A percentile compares a stretch with the other conserved stretches of the same genome.
phyloP scores from a whole-genome alignment of 116 monocot genomes.

The Iris pallida region DNA sequence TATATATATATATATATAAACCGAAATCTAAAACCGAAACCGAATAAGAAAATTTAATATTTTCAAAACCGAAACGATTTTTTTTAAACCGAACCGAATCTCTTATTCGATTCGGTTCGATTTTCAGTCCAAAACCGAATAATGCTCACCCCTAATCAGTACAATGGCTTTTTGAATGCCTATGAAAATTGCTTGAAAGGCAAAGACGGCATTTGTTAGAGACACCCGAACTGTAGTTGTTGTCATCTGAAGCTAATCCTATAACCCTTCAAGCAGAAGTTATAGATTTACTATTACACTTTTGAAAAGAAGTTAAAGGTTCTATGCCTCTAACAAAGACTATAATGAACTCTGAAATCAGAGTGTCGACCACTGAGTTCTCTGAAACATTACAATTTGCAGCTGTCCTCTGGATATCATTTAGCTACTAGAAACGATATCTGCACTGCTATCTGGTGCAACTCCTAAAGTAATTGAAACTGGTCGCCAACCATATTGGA shows the following conservation, averaged over 20 bases:
- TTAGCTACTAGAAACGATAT: background rate
- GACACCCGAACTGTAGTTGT: background rate
- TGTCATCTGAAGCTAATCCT: too few relatives aligned
- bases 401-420: background rate
- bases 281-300: background rate
- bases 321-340: background rate
- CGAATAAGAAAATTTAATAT: too few relatives aligned
- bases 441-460: conserved; percentile 7
- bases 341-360: background rate
- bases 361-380: background rate
- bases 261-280: background rate
- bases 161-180: background rate
- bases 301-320: background rate
- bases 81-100: too few relatives aligned
- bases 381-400: background rate
- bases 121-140: too few relatives aligned
- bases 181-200: background rate
- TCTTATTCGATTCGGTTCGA: too few relatives aligned
- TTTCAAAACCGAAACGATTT: too few relatives aligned
- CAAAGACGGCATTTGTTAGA: background rate
- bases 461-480: conserved; percentile 19
- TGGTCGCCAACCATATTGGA: conserved; percentile 63
- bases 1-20: too few relatives aligned
- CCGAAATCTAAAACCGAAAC: too few relatives aligned
- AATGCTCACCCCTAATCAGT: too few relatives aligned